Evolutionary conservation across 2,329 filamentous ascomycete species (phyloP).

Genomic region (Colletotrichum theobromicola): DNA sequence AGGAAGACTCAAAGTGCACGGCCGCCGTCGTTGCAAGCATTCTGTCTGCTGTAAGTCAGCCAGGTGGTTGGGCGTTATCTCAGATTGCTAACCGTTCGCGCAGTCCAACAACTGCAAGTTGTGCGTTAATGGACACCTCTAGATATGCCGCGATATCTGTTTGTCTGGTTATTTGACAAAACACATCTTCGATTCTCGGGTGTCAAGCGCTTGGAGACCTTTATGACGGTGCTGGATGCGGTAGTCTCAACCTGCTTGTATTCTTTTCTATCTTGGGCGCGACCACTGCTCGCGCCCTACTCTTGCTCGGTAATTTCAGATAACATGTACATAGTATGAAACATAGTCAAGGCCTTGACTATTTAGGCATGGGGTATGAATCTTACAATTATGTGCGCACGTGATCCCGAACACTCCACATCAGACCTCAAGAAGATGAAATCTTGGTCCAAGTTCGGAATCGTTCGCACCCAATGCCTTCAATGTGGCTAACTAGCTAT

Average conservation of each 20-base stretch:
- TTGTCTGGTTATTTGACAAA: neutral
- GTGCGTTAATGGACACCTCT: constrained; percentile 1
- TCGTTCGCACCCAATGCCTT: too few relatives aligned
- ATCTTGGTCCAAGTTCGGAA: too few relatives aligned
- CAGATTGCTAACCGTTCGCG: neutral
- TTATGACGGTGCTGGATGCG: neutral
- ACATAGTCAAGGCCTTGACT: neutral
- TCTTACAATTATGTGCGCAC: too few relatives aligned
- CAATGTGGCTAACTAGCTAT: too few relatives aligned
- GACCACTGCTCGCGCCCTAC: neutral
- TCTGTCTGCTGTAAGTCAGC: neutral
- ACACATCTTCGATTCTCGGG: neutral
- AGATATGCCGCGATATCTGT: neutral
- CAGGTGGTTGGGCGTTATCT: neutral
- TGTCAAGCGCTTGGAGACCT: neutral
- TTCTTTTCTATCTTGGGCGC: neutral
- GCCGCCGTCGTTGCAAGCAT: neutral
- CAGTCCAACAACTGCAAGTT: constrained; percentile 6
- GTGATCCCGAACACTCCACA: too few relatives aligned
- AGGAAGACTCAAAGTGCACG: constrained; percentile 1
- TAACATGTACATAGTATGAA: neutral
- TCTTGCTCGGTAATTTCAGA: neutral
- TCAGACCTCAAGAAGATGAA: too few relatives aligned
- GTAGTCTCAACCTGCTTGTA: neutral
- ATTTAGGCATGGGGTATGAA: too few relatives aligned